Evolutionary conservation across 2,329 filamentous ascomycete genomes (phyloP).

Genomic region (Plenodomus biglobosus): DNA sequence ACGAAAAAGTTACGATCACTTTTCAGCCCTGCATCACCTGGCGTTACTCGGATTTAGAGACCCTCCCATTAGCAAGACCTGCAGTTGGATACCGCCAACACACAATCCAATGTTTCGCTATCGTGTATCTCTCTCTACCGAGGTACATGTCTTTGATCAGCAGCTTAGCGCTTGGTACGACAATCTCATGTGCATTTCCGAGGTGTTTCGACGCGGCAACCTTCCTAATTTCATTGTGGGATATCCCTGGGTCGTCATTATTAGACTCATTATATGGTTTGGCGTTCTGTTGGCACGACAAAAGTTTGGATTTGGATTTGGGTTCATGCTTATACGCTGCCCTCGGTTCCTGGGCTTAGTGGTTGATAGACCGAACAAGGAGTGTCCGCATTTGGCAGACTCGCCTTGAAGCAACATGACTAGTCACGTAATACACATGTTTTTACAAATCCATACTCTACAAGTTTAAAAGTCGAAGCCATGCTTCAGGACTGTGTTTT

Average conservation of each 20-base stretch:
- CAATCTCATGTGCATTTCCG: conserved; percentile 40
- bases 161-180: conserved; percentile 28
- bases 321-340: conserved; percentile 16
- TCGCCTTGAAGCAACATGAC: conserved; percentile 1
- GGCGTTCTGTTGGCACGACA: conserved; percentile 24
- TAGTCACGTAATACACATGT: too few relatives aligned
- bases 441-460: too few relatives aligned
- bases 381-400: neutral
- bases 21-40: conserved; percentile 25
- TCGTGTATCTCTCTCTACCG: conserved; percentile 32
- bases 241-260: conserved; percentile 24
- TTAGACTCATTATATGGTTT: conserved; percentile 20
- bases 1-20: conserved; percentile 28
- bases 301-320: conserved; percentile 22
- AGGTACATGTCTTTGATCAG: conserved; percentile 30
- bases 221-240: conserved; percentile 16
- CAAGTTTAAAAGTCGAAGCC: too few relatives aligned
- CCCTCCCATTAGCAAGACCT: conserved; percentile 12
- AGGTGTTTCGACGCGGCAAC: conserved; percentile 29
- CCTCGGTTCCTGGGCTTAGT: neutral
- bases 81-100: conserved; percentile 24
- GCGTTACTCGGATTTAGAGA: conserved; percentile 24
- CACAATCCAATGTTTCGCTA: conserved; percentile 16
- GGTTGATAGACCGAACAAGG: neutral
- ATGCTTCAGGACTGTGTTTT: too few relatives aligned